A percentile compares a stretch with the other conserved stretches of the same genome.
Conservation (phyloP, 108 stramenopile genomes). For the Ochromonas danica region DNA sequence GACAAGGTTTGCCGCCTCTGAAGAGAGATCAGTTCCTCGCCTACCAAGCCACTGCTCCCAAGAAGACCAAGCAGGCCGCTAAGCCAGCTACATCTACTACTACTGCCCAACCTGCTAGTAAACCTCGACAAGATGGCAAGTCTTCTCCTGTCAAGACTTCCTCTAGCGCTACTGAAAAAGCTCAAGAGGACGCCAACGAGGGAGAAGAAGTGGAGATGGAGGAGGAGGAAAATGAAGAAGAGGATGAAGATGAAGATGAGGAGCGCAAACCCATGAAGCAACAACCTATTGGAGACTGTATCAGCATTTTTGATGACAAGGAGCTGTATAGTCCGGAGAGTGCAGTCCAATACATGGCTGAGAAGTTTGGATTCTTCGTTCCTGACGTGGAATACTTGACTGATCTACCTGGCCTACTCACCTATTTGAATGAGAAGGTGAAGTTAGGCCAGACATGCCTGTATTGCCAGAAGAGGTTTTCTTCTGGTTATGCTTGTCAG, state of each 20-base stretch:
- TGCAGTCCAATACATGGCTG: constrained; percentile 70
- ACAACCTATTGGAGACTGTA: too few species aligned
- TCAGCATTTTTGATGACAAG: constrained; percentile 75
- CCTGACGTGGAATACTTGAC: constrained; percentile 80
- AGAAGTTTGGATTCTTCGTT: constrained; percentile 78
- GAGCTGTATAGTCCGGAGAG: constrained; percentile 58
- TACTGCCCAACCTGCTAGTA: too few species aligned
- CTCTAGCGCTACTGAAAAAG: neutral
- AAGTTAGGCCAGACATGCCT: constrained; percentile 84
- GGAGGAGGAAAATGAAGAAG: constrained; percentile 57
- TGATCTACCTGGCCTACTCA: constrained; percentile 74
- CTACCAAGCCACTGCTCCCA: neutral
- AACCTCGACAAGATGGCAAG: neutral
- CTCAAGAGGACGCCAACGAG: neutral
- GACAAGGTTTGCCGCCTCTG: neutral
- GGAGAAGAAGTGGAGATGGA: neutral
- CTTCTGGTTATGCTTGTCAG: constrained; percentile 68
- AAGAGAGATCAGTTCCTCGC: neutral
- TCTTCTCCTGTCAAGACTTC: neutral
- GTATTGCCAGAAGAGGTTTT: constrained; percentile 82
- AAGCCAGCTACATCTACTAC: too few species aligned
- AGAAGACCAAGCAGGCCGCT: constrained; percentile 4
- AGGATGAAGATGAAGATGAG: constrained; percentile 65
- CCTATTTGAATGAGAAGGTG: constrained; percentile 89
- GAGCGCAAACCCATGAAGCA: constrained; percentile 10